These are phyloP conservation scores for Nakaseomyces kungkrabaensis DNA, from an alignment of 1,139 yeast genomes.

Conservation along the genomic window DNA sequence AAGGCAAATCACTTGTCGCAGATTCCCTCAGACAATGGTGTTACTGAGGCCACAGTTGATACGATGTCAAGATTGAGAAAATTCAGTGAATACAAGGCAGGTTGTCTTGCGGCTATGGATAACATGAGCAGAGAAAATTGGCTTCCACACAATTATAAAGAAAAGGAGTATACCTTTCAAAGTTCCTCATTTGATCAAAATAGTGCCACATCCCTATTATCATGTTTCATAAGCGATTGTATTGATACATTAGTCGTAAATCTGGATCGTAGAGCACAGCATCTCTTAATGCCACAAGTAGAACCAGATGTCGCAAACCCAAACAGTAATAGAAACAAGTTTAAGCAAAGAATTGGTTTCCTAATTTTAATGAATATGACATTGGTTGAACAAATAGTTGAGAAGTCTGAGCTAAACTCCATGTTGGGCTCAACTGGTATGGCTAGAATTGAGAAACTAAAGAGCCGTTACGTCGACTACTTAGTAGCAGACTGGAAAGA, in stretches of 20 bases:
- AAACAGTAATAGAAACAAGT: slow-evolving; percentile 17
- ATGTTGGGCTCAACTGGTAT: slow-evolving; percentile 51
- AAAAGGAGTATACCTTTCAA: slow-evolving; percentile 22
- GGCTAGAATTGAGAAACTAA: slow-evolving; percentile 56
- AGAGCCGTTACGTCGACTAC: slow-evolving; percentile 64
- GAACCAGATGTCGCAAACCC: slow-evolving; percentile 22
- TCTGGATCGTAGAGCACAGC: slow-evolving; percentile 45
- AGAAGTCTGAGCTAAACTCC: slow-evolving; percentile 46
- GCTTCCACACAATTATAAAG: slow-evolving; percentile 44
- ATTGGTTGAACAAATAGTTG: slow-evolving; percentile 63
- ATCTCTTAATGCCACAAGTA: slow-evolving; percentile 34
- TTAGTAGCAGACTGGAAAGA: slow-evolving; percentile 80
- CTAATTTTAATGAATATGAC: slow-evolving; percentile 63
- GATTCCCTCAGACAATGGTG: slow-evolving; percentile 52
- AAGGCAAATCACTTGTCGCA: slow-evolving; percentile 38
- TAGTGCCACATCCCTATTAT: slow-evolving; percentile 35
- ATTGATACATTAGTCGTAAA: slow-evolving; percentile 62
- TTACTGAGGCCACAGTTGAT: slow-evolving; percentile 63
- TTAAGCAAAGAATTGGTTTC: slow-evolving; percentile 47
- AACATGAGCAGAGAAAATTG: slow-evolving; percentile 53
- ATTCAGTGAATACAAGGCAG: slow-evolving; percentile 51
- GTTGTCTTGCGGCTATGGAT: slow-evolving; percentile 44
- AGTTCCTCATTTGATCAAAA: slow-evolving; percentile 33
- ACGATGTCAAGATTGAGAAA: slow-evolving; percentile 53
- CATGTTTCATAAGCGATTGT: slow-evolving; percentile 62